phyloP scores from a whole-genome alignment of 2,329 filamentous ascomycete genomes.

The Arthrocladium fulminans region DNA sequence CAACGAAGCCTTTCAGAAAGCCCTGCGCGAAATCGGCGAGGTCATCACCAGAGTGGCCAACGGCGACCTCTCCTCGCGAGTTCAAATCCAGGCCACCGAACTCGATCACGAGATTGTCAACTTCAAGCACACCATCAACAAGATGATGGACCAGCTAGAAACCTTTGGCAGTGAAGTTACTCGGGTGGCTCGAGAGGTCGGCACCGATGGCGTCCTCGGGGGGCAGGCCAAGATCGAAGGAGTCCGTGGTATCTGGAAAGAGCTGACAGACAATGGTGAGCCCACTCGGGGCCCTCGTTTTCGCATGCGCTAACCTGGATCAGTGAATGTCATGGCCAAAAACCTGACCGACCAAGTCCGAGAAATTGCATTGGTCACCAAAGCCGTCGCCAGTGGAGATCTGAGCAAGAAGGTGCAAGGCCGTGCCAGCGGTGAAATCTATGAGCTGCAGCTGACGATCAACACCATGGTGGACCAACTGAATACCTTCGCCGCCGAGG shows the following conservation, averaged over 20 bases:
- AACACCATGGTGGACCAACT: constrained; percentile 86
- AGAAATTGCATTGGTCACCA: constrained; percentile 77
- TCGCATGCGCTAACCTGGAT: constrained; percentile 9
- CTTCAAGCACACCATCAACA: constrained; percentile 97
- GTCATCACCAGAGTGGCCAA: constrained; percentile 94
- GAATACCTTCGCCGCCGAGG: constrained; percentile 73
- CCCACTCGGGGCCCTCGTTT: neutral
- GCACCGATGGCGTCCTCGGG: constrained; percentile 86
- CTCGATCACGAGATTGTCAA: constrained; percentile 97
- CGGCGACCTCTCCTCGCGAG: constrained; percentile 93
- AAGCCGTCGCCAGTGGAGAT: constrained; percentile 73
- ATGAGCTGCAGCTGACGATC: constrained; percentile 75
- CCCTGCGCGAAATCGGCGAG: constrained; percentile 88
- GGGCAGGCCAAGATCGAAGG: constrained; percentile 90
- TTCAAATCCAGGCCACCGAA: constrained; percentile 88
- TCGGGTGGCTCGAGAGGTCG: constrained; percentile 86
- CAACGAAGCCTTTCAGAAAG: constrained; percentile 97
- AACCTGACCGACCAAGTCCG: constrained; percentile 76
- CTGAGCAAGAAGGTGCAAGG: constrained; percentile 76
- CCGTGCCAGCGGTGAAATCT: constrained; percentile 70
- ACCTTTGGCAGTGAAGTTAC: constrained; percentile 96
- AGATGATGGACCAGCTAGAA: constrained; percentile 97
- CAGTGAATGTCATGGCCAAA: constrained; percentile 75
- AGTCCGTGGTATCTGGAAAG: constrained; percentile 95
- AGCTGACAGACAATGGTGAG: constrained; percentile 76